These are phyloP conservation scores for Iodosphaeria phyllophila DNA, from an alignment of 2,329 filamentous ascomycete species.

Conservation along the genomic window DNA sequence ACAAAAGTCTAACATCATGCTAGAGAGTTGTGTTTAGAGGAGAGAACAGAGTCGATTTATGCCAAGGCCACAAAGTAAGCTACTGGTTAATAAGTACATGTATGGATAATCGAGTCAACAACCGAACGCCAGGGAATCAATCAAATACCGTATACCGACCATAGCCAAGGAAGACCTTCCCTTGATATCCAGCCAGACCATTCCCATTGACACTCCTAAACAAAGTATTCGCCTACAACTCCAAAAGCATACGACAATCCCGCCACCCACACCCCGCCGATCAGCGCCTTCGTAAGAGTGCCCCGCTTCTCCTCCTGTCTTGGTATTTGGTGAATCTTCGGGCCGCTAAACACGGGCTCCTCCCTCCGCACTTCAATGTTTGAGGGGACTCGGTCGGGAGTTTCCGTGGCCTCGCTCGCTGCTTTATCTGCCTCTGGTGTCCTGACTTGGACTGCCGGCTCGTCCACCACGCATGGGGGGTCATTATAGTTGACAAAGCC, in stretches of 20 bases:
- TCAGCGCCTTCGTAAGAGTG: slow-evolving; percentile 23
- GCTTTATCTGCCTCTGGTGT: slow-evolving; percentile 6
- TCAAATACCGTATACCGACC: no score
- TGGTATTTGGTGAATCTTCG: slow-evolving; percentile 10
- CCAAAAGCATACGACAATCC: slow-evolving; percentile 39
- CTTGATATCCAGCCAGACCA: no score
- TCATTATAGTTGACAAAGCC: slow-evolving; percentile 44
- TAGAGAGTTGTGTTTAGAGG: no score
- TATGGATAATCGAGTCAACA: no score
- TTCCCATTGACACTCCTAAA: no score
- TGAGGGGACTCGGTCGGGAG: slow-evolving; percentile 20
- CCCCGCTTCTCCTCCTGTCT: no score
- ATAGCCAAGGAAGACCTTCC: no score
- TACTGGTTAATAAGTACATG: no score
- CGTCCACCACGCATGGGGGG: slow-evolving; percentile 11
- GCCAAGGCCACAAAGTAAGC: no score
- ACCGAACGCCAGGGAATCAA: no score
- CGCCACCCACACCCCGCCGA: slow-evolving; percentile 34
- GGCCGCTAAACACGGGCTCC: slow-evolving; percentile 27
- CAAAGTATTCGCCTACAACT: slow-evolving; percentile 37
- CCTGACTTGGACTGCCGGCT: slow-evolving; percentile 1
- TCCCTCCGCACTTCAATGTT: slow-evolving; percentile 25
- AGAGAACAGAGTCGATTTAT: no score
- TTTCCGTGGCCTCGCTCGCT: slow-evolving; percentile 6
- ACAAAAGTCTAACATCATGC: no score